Percentiles rank a stretch among this genome's conserved stretches.
phyloP scores from a whole-genome alignment of 169 alveolate species.

The Toxoplasma gondii region DNA sequence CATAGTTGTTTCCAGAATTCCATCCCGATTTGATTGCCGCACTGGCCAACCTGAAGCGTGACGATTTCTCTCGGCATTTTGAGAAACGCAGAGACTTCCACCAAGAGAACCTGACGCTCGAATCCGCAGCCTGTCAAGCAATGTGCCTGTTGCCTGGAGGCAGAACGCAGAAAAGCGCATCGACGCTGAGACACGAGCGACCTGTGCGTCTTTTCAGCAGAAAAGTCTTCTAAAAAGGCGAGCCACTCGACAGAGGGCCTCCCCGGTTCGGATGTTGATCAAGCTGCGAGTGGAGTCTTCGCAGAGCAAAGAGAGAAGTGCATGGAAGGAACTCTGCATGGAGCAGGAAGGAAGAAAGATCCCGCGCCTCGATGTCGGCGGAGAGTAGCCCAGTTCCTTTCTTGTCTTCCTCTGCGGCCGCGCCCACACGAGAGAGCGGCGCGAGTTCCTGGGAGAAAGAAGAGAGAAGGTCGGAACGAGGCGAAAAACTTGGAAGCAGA shows the following conservation, averaged over 20 bases:
- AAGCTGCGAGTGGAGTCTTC: neutral
- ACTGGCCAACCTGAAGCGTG: slow-evolving; percentile 98
- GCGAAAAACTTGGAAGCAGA: no score
- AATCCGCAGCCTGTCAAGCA: no score
- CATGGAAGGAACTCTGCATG: no score
- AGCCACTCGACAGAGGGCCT: neutral
- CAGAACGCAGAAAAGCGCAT: neutral
- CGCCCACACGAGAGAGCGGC: no score
- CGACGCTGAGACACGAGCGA: neutral
- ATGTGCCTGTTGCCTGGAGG: neutral
- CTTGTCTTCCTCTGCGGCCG: no score
- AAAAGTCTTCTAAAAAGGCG: neutral
- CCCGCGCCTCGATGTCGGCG: no score
- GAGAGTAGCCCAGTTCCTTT: no score
- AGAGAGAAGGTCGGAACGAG: no score
- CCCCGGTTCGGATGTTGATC: neutral
- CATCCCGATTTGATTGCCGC: slow-evolving; percentile 99
- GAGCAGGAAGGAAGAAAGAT: no score
- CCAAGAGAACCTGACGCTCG: neutral
- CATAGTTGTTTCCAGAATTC: slow-evolving; percentile 99
- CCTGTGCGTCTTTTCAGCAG: no score
- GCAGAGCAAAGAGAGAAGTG: neutral
- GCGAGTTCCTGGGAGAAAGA: no score
- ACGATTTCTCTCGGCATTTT: slow-evolving; percentile 98
- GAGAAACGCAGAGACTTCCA: neutral